Evolutionary conservation across 768 basidiomycete genomes (phyloP).

Genomic region (Auriscalpium vulgare): DNA sequence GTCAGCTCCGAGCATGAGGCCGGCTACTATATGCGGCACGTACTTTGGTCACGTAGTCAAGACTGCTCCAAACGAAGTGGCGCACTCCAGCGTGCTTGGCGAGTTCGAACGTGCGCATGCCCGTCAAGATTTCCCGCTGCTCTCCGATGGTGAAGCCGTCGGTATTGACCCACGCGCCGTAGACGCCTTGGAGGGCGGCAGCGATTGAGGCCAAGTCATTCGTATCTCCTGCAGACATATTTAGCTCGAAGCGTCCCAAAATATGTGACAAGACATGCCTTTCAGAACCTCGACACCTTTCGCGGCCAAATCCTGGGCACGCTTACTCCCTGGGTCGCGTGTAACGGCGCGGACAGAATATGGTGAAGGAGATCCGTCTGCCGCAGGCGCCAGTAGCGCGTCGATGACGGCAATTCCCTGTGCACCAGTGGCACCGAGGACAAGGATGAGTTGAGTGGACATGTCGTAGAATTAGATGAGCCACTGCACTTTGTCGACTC

Average conservation of each 20-base stretch:
- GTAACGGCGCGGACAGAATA: background rate
- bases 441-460: background rate
- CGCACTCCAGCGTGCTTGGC: constrained; percentile 24
- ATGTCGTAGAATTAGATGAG: too few relatives aligned
- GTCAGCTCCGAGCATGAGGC: too few relatives aligned
- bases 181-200: constrained; percentile 1
- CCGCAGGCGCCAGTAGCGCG: background rate
- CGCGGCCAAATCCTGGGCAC: background rate
- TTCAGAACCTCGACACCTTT: background rate
- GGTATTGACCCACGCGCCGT: background rate
- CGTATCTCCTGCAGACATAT: background rate
- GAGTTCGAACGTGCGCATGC: constrained; percentile 31
- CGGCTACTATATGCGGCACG: background rate
- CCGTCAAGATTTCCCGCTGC: constrained; percentile 28
- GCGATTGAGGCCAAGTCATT: constrained; percentile 11
- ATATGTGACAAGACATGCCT: background rate
- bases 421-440: background rate
- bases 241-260: background rate
- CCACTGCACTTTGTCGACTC: too few relatives aligned
- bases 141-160: background rate
- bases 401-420: background rate
- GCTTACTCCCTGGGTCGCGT: background rate
- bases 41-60: constrained; percentile 32
- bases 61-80: constrained; percentile 32
- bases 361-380: background rate